Percentiles rank a stretch among this genome's conserved stretches.
phyloP scores from a whole-genome alignment of 352 stramenopile genomes.

The Elongisporangium senticosum region DNA sequence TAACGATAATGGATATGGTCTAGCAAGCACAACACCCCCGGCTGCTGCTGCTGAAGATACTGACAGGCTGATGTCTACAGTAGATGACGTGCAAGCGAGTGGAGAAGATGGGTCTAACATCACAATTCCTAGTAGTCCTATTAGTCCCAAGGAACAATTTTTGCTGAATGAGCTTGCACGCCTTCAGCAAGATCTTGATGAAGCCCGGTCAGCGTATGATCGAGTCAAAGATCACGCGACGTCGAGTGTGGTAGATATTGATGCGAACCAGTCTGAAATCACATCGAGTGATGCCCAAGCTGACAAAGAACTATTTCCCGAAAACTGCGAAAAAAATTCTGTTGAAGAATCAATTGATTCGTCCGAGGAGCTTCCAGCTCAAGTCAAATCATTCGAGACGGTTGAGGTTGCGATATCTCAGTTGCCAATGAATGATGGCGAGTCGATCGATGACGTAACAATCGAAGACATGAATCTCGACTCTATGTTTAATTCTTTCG shows the following conservation, averaged over 20 bases:
- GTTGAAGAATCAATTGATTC: background rate
- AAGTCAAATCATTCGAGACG: background rate
- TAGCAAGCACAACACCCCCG: background rate
- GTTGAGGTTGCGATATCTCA: background rate
- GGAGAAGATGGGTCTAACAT: background rate
- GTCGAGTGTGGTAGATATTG: background rate
- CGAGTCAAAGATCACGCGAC: background rate
- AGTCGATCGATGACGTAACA: background rate
- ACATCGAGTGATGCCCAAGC: background rate
- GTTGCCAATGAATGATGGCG: background rate
- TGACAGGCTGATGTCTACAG: background rate
- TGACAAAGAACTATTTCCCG: background rate
- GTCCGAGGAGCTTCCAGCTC: background rate
- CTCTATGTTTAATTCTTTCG: background rate
- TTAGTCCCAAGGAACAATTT: constrained; percentile 23
- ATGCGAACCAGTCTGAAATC: background rate
- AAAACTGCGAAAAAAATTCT: background rate
- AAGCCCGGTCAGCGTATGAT: constrained; percentile 3
- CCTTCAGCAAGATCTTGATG: constrained; percentile 25
- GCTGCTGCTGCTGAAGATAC: background rate
- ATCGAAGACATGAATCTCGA: background rate
- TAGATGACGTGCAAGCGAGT: background rate
- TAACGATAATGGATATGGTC: background rate
- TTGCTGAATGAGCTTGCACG: constrained; percentile 25
- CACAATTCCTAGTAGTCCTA: background rate